Evolutionary conservation across 2,329 filamentous ascomycete genomes (phyloP).

Genomic region (Septoria linicola): DNA sequence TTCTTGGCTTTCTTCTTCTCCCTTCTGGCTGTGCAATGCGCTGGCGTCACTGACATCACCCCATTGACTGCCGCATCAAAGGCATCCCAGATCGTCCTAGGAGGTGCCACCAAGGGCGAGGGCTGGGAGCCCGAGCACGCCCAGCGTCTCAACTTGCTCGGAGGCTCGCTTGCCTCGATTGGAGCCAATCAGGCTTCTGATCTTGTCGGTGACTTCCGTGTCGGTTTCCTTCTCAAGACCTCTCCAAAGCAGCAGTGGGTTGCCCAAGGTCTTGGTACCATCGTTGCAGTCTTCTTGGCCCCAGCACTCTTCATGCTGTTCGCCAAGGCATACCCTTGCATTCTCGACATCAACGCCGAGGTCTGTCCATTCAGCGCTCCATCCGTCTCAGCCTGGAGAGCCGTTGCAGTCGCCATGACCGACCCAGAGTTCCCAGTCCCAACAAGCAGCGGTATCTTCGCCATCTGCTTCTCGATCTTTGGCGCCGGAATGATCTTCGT

Average conservation of each 20-base stretch:
- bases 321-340: constrained; percentile 67
- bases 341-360: constrained; percentile 52
- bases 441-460: constrained; percentile 56
- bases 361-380: constrained; percentile 62
- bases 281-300: constrained; percentile 65
- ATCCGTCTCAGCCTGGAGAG: constrained; percentile 65
- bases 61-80: constrained; percentile 67
- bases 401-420: constrained; percentile 63
- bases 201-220: constrained; percentile 64
- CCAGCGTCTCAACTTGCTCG: constrained; percentile 65
- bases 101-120: constrained; percentile 60
- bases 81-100: constrained; percentile 67
- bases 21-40: constrained; percentile 61
- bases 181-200: constrained; percentile 46
- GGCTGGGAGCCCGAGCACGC: constrained; percentile 52
- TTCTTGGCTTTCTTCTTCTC: constrained; percentile 61
- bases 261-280: constrained; percentile 61
- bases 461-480: constrained; percentile 56
- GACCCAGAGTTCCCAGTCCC: constrained; percentile 58
- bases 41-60: constrained; percentile 55
- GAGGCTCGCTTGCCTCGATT: constrained; percentile 51
- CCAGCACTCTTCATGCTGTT: constrained; percentile 68
- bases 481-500: constrained; percentile 54
- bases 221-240: constrained; percentile 65
- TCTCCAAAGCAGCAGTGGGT: constrained; percentile 66